Evolutionary conservation across 345 rosid species (phyloP), one percentile per base, ranked within the genome.

Genomic region (Moricandia moricandioides): DNA sequence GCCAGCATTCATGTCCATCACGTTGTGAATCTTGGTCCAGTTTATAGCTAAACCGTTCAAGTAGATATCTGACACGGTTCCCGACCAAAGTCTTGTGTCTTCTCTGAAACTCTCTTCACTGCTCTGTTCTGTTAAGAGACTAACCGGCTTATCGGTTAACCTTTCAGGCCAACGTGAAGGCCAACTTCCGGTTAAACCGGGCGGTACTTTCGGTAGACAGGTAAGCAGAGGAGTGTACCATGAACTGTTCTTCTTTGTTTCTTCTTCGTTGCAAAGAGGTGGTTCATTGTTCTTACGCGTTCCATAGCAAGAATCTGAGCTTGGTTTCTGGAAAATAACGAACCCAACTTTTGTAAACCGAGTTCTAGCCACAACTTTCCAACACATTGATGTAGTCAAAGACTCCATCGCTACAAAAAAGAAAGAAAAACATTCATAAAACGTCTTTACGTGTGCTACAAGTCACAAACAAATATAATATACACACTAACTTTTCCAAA

Each of bases 1-100:
- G 65, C 93, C 88, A 33, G 98, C 96, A 82, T 91, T 91, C 98
- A 94, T 90, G 71, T 94, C 98, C 91, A 90, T 88, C 71, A 91
- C 88, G 56, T 91, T 94, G 63, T 92, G 82, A 74, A 91, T 43
- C 26, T 33, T 81, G 4, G 88, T 77, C 97, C 97, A 91, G 82
- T 87, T 91, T 78, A 91, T 82, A 14, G 82, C 82, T 54, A 86
- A 71, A 70, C 84, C 83, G 18, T 81, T 84, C 27, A 85, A 66
- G 77, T 94, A 91, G 40, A 82, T 82, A 78, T 88, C 91, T 14
- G 89, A 86, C 43, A 87, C 84, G 18, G 87, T 85, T 3, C 82
- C 76, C 6, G 87, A 79, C 98, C 98, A 94, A 62, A 84, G 87
- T 77, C 79, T 84, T 30, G 84, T 88, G 78, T 91, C 96, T 80